These are phyloP conservation scores for Obelidium mucronatum DNA, from an alignment of 192 early-diverging fungal genomes.

Conservation along the genomic window DNA sequence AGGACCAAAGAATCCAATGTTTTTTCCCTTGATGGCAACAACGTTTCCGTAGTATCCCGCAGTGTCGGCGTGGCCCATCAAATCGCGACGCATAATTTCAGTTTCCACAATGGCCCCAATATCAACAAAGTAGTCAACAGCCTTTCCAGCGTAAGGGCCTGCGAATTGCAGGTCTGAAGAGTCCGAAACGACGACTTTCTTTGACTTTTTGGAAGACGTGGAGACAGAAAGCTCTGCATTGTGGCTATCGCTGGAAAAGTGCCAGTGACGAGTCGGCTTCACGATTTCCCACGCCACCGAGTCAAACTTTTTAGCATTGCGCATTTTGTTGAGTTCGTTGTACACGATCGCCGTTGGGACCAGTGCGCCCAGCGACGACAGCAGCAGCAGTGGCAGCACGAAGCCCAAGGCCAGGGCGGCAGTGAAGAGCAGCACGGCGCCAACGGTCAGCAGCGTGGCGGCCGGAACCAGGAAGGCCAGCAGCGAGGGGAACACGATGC, in stretches of 20 bases:
- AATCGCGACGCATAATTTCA: slow-evolving; percentile 33
- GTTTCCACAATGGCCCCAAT: slow-evolving; percentile 30
- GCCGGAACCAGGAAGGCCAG: slow-evolving; percentile 23
- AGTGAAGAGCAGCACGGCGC: neutral
- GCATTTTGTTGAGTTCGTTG: slow-evolving; percentile 27
- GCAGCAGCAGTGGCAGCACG: slow-evolving; percentile 11
- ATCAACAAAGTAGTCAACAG: slow-evolving; percentile 20
- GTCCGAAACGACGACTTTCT: too few relatives aligned
- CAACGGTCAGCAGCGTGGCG: slow-evolving; percentile 12
- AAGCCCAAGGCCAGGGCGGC: slow-evolving; percentile 14
- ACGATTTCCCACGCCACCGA: slow-evolving; percentile 24
- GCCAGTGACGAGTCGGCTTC: neutral
- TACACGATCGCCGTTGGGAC: slow-evolving; percentile 17
- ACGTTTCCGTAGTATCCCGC: slow-evolving; percentile 1
- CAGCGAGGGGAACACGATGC: slow-evolving; percentile 12
- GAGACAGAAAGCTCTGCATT: neutral
- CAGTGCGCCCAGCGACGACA: neutral
- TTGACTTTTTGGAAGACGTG: too few relatives aligned
- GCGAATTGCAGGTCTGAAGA: neutral
- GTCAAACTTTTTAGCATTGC: slow-evolving; percentile 14
- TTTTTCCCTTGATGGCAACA: slow-evolving; percentile 17
- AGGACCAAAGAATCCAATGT: slow-evolving; percentile 15
- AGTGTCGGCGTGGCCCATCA: slow-evolving; percentile 20
- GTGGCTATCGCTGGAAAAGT: neutral
- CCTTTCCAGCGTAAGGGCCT: neutral